Evolutionary conservation across 202 grass and related monocot genomes (phyloP), one percentile per base, ranked within the genome.

Genomic region (Zizania palustris): DNA sequence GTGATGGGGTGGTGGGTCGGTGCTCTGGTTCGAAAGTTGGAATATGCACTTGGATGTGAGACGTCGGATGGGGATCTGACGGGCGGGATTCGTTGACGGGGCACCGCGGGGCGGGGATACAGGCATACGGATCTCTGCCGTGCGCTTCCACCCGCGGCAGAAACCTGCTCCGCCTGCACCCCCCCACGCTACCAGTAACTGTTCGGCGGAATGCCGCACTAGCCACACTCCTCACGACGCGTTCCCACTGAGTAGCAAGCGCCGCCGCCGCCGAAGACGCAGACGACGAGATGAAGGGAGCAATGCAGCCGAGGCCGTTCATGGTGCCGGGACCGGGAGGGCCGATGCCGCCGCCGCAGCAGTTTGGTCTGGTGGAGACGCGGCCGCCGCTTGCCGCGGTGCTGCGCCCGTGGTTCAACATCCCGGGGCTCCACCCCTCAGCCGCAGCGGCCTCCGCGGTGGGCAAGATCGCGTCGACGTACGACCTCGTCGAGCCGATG

Each of bases 401-500:
- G 59, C 77, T 81, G 21, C 77, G 86, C 9, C 82, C 86, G 7
- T 77, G 86, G 72, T 88, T 88, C 86, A 84, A 84, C 72, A 84
- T 88, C 86, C 86, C 86, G 51, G 86, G 86, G 6, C 72, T 85
- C 11, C 61, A 88, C 72, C 86, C 86, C 9, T 76, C 81, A 21
- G 72, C 82, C 6, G 70, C 86, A 1, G 75, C 86, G 2, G 79
- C 70, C 13, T 71, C 46, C 5, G 82, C 82, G 0, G 85, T 66
- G 1, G 85, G 91, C 69, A 99, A 99, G 86, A 95, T 93, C 61
- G 63, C 92, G 4, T 95, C 96, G 58, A 95, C 96, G 61, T 99
- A 99, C 82, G 96, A 99, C 85, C 87, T 99, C 22, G 96, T 99
- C 0, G 91, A 95, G 82, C 72, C 86, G 74, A 99, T 99, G 96